These are phyloP conservation scores for Chlorella sp. DNA, from an alignment of 139 green algal genomes.

Conservation along the genomic window DNA sequence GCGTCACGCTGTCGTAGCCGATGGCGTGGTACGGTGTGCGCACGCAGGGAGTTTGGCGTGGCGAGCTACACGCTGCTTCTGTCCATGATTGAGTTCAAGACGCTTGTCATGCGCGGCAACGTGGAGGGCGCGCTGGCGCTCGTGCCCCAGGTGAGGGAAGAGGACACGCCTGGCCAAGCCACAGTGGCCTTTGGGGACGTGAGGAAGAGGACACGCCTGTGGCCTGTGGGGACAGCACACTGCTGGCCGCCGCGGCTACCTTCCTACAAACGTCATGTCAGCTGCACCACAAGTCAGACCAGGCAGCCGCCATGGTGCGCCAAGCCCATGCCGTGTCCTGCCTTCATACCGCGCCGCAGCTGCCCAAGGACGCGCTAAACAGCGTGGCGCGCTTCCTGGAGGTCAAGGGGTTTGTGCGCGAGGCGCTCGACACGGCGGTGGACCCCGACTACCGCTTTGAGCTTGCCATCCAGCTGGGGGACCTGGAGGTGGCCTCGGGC, in stretches of 20 bases:
- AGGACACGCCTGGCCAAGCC: no score
- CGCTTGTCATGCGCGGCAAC: conserved; percentile 47
- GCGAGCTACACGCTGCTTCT: conserved; percentile 90
- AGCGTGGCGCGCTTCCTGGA: conserved; percentile 92
- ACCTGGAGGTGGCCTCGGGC: conserved; percentile 69
- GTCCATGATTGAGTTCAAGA: conserved; percentile 94
- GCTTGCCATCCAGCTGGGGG: conserved; percentile 72
- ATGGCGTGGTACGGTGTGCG: no score
- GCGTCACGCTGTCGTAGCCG: no score
- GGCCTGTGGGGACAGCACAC: no score
- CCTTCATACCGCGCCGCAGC: neutral
- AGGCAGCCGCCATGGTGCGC: no score
- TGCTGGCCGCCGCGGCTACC: no score
- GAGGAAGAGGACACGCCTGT: no score
- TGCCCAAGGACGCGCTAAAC: conserved; percentile 43
- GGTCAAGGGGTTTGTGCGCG: conserved; percentile 63
- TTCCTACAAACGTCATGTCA: no score
- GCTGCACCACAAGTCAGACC: no score
- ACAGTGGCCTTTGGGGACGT: no score
- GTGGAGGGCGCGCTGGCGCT: conserved; percentile 41
- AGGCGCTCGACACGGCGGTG: conserved; percentile 87
- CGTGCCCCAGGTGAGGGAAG: conserved; percentile 32
- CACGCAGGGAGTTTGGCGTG: conserved; percentile 59
- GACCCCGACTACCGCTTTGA: conserved; percentile 86
- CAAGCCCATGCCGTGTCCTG: no score